Base-by-base conservation (phyloP, 2,329 filamentous ascomycete species). In the Geosmithia flava region DNA sequence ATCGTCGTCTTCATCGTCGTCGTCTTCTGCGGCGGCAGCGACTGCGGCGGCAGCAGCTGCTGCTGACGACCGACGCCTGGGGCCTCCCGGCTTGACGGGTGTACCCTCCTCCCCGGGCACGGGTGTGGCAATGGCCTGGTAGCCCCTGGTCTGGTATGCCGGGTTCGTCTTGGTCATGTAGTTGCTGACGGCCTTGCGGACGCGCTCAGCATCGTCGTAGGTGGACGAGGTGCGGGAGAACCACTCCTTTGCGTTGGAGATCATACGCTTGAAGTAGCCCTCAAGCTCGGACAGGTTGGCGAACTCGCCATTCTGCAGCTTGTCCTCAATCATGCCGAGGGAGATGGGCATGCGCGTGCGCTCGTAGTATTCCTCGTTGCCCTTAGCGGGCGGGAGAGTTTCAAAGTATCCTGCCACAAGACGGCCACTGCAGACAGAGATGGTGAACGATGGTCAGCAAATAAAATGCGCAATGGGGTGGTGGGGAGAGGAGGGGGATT, bases 151-250 rank as follows among this genome's bases (percentile, higher is more conserved):
- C 52, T 80, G 78, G 63, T 95, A 95, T 16, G 86, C 87, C 15
- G 89, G 88, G 57, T 95, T 95, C 56, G 83, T 76, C 62, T 85
- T 85, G 49, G 82, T 83, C 88, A 95, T 95, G 62, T 81, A 88
- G 58, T 90, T 91, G 62, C 85, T 90, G 41, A 91, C 74, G 3
- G 87, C 83, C 66, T 95, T 95, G 44, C 89, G 78, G 44, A 95
- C 78, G 45, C 87, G 80, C 64, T 95, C 89, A 8, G 89, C 87
- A 67, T 95, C 88, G 42, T 88, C 83, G 59, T 84, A 91, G 39
- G 85, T 74, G 49, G 80, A 68, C 0, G 86, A 87, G 42, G 75
- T 76, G 55, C 83, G 83, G 51, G 82, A 74, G 58, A 91, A 91
- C 66, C 80, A 93, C 48, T 87, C 81, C 63, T 95, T 95, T 37